These are phyloP conservation scores for Zostera marina DNA, from an alignment of 116 monocot genomes.

Conservation along the genomic window DNA sequence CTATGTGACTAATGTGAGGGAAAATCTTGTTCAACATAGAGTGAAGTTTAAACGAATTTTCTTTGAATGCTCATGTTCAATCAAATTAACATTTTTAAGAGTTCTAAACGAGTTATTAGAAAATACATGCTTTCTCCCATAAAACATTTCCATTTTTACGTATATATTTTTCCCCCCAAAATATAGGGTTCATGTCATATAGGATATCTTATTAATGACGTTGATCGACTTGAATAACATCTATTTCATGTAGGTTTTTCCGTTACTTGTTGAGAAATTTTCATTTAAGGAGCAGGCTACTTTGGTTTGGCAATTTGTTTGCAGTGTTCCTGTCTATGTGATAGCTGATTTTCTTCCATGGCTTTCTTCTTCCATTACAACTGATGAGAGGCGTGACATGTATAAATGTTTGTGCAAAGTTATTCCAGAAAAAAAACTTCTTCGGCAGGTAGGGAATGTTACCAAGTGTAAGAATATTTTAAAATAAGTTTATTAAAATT, in stretches of 20 bases:
- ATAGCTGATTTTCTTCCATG: constrained; percentile 88
- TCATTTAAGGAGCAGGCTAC: constrained; percentile 94
- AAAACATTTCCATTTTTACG: too few relatives aligned
- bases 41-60: too few relatives aligned
- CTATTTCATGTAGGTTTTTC: constrained; percentile 56
- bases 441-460: constrained; percentile 46
- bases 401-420: constrained; percentile 65
- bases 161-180: too few relatives aligned
- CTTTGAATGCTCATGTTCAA: too few relatives aligned
- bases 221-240: background rate
- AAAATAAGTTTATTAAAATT: constrained; percentile 1
- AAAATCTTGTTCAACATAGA: too few relatives aligned
- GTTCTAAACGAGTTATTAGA: too few relatives aligned
- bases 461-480: background rate
- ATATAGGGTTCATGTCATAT: too few relatives aligned
- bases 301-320: constrained; percentile 93
- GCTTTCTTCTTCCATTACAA: constrained; percentile 73
- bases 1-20: too few relatives aligned
- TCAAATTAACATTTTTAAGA: too few relatives aligned
- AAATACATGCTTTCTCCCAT: too few relatives aligned
- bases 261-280: constrained; percentile 90
- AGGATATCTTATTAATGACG: too few relatives aligned
- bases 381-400: constrained; percentile 74
- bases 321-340: constrained; percentile 97
- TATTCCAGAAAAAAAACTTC: constrained; percentile 86